Conservation (phyloP, 2,329 filamentous ascomycete genomes). For the Lanzia echinophila region DNA sequence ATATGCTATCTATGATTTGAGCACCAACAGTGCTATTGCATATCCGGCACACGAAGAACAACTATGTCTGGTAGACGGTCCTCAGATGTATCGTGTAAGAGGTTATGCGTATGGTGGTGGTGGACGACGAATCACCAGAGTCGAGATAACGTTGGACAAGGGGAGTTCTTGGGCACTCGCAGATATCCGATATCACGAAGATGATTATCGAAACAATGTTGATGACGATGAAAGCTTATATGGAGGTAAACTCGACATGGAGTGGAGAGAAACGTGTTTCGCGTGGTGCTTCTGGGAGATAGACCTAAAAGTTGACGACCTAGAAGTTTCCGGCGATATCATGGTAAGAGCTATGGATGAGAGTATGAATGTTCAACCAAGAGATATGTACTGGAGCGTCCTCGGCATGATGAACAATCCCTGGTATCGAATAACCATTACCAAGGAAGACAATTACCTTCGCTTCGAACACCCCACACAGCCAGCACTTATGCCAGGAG, state of each 20-base stretch:
- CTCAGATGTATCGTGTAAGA: slow-evolving; percentile 54
- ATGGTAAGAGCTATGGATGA: slow-evolving; percentile 88
- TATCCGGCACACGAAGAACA: slow-evolving; percentile 74
- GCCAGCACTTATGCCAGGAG: slow-evolving; percentile 67
- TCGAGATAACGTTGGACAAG: slow-evolving; percentile 78
- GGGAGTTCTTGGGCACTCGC: slow-evolving; percentile 75
- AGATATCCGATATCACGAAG: slow-evolving; percentile 75
- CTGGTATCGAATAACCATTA: slow-evolving; percentile 79
- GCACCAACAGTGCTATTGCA: slow-evolving; percentile 75
- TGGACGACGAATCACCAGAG: slow-evolving; percentile 72
- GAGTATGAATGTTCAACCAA: slow-evolving; percentile 74
- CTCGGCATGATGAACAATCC: slow-evolving; percentile 98
- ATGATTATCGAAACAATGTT: slow-evolving; percentile 63
- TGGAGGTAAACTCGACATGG: slow-evolving; percentile 72
- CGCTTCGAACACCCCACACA: slow-evolving; percentile 87
- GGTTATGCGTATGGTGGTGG: slow-evolving; percentile 89
- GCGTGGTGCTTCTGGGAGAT: slow-evolving; percentile 93
- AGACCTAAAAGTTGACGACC: slow-evolving; percentile 54
- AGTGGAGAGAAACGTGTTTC: slow-evolving; percentile 74
- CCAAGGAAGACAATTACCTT: slow-evolving; percentile 56
- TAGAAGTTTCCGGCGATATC: slow-evolving; percentile 62
- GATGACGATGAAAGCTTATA: slow-evolving; percentile 58
- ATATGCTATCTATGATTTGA: slow-evolving; percentile 90
- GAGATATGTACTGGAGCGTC: slow-evolving; percentile 95
- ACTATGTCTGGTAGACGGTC: slow-evolving; percentile 43